Base-by-base conservation (phyloP, 495 filamentous ascomycete genomes). In the Hypoxylon rickii region DNA sequence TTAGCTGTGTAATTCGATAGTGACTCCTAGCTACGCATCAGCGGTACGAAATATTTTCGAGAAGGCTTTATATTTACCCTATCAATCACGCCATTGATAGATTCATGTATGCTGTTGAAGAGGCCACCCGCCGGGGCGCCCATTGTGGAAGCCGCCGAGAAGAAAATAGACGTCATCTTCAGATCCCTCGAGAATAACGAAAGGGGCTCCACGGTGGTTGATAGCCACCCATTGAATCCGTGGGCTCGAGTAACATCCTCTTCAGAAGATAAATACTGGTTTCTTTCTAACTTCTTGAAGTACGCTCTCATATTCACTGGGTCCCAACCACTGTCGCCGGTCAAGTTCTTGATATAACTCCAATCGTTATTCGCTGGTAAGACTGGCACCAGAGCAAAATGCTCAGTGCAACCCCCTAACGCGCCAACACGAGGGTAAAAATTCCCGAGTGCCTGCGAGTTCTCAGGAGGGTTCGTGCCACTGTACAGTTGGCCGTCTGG, bases 211-310 rank as follows among this genome's bases (percentile, higher is more conserved):
- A 74, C 56, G 18, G 77, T 76, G 1, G 77, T 83, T 13, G 64
- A 48, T 15, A 87, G 65, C 80, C 80, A 89, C 16, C 86, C 84
- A 32, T 76, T 63, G 44, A 71, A 77, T n/a, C 85, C 85, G 62
- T 87, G 85, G 20, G 41, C 44, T 1, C 70, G 61, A 5, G 72
- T 72, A 6, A 41, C 41, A 38, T 61, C 54, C 1, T 48, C 47
- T 0, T 16, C 24, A 0, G 74, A 67, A 5, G 74, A 47, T 0
- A 73, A 56, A 63, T 86, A 86, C 24, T 77, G 54, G 58, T 80
- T 80, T 29, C 76, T 75, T 68, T 86, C 84, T 26, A 86, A 46
- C 20, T 65, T 67, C 32, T 66, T 65, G 48, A 82, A 77, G 58
- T 78, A 76, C 33, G 71, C 64, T 44, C 76, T 67, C 80, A 83